Evolutionary conservation across 1,284 basidiomycete genomes (phyloP).

Genomic region (Ceratobasidium sp.): DNA sequence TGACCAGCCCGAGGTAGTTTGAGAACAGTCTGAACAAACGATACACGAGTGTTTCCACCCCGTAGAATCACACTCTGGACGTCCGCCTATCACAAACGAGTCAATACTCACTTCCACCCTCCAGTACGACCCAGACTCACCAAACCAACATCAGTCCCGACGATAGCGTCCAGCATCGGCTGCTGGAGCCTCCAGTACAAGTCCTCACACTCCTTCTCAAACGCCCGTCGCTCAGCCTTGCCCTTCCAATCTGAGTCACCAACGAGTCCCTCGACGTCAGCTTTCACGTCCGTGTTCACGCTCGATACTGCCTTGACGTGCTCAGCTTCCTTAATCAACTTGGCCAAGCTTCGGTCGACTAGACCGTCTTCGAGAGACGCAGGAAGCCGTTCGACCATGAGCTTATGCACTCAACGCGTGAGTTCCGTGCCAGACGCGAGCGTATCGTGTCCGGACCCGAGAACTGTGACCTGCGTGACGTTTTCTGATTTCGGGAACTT

Average conservation of each 20-base stretch:
- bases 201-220: constrained; percentile 81
- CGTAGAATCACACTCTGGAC: constrained; percentile 92
- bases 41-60: constrained; percentile 91
- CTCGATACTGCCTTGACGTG: constrained; percentile 94
- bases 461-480: constrained; percentile 73
- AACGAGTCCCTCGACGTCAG: constrained; percentile 86
- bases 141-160: constrained; percentile 76
- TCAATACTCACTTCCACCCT: no score
- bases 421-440: constrained; percentile 85
- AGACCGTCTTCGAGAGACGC: constrained; percentile 73
- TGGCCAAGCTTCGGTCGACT: constrained; percentile 85
- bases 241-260: constrained; percentile 93
- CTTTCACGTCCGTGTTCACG: constrained; percentile 86
- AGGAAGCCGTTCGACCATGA: constrained; percentile 79
- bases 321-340: constrained; percentile 93
- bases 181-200: constrained; percentile 73
- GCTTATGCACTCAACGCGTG: constrained; percentile 86
- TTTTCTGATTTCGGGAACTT: constrained; percentile 61
- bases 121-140: no score
- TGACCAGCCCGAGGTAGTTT: no score
- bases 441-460: constrained; percentile 86
- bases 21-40: constrained; percentile 90
- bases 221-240: constrained; percentile 79
- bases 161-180: constrained; percentile 85
- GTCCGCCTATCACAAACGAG: constrained; percentile 68